Base-by-base conservation (phyloP, 2,329 filamentous ascomycete genomes). In the Orbilia brochopaga region DNA sequence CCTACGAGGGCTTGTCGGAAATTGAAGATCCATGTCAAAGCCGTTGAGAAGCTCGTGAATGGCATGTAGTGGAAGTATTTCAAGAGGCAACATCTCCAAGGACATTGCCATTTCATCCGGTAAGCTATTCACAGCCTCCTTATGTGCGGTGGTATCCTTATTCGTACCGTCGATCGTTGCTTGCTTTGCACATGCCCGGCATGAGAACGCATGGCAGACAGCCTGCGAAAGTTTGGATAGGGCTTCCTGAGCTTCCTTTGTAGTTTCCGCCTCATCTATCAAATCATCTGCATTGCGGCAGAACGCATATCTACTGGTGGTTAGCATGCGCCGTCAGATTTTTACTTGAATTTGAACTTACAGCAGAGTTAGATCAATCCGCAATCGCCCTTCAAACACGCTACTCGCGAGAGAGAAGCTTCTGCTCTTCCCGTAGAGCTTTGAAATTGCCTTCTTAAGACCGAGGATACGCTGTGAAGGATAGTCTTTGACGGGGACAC, bases 351-450 rank as follows among this genome's bases (percentile, higher is more conserved):
- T 13, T n/a, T 13, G 11, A 8, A 77, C 83, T 77, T 77, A 85
- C 79, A 91, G 79, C 1, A 89, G 79, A 24, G 90, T 83, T 11
- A 91, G 78, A 74, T 91, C 88, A 30, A 88, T 86, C 3, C 88
- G 83, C 6, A 91, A 80, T 23, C 86, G 83, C 1, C 88, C 88
- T 42, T 85, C 83, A 74, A 92, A 91, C 0, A 86, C 85, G 0
- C 86, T 85, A 73, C 87, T 90, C 0, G 88, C 89, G 4, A 91
- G 80, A 74, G 89, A 90, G 77, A 91, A 91, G 75, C 88, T 90
- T 53, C 88, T 83, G 75, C 88, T 91, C 76, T 91, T 91, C 61
- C 81, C 82, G 55, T 83, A 80, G 6, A 91, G 79, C 5, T 85
- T 83, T 0, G 76, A 74, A 0, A 88, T 84, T 0, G 87, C 86